phyloP scores from a whole-genome alignment of 1,284 basidiomycete species.

The Heterobasidion parviporum region DNA sequence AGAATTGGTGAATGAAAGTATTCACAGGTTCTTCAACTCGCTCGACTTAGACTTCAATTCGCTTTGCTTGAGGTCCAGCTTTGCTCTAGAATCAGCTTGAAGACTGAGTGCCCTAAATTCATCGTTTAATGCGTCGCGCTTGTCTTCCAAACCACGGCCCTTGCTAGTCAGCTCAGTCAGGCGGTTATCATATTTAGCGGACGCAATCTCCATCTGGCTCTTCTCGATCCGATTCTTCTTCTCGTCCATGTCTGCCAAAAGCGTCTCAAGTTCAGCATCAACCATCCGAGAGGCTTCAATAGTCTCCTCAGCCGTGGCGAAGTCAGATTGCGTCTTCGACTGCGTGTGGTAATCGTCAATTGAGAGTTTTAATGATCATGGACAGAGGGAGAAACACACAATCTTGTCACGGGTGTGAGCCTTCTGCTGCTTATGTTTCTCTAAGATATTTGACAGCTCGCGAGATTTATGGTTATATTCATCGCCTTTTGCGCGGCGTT shows the following conservation, averaged over 20 bases:
- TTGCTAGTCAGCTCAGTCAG: constrained; percentile 53
- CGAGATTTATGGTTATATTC: constrained; percentile 51
- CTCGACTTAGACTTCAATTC: constrained; percentile 60
- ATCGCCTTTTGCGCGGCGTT: constrained; percentile 43
- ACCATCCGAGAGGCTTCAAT: constrained; percentile 52
- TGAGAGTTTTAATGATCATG: background rate
- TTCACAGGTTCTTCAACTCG: constrained; percentile 63
- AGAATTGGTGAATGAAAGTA: too few relatives aligned
- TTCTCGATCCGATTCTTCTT: constrained; percentile 51
- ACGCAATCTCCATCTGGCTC: constrained; percentile 48
- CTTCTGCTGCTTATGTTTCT: constrained; percentile 44
- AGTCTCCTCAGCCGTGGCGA: constrained; percentile 41
- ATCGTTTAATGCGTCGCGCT: constrained; percentile 60
- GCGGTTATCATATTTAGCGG: constrained; percentile 62
- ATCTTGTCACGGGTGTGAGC: constrained; percentile 51
- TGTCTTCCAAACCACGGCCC: constrained; percentile 58
- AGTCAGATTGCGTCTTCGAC: constrained; percentile 43
- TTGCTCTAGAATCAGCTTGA: constrained; percentile 81
- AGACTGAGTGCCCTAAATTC: constrained; percentile 72
- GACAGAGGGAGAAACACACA: constrained; percentile 28
- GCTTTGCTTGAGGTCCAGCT: constrained; percentile 67
- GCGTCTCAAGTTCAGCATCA: constrained; percentile 47
- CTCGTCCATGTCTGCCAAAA: constrained; percentile 63
- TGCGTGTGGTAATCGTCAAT: constrained; percentile 13
- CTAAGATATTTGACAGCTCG: constrained; percentile 43